Evolutionary conservation across 2,329 filamentous ascomycete species (phyloP), one percentile per base, ranked within the genome.

Genomic region (Xylaria sp.): DNA sequence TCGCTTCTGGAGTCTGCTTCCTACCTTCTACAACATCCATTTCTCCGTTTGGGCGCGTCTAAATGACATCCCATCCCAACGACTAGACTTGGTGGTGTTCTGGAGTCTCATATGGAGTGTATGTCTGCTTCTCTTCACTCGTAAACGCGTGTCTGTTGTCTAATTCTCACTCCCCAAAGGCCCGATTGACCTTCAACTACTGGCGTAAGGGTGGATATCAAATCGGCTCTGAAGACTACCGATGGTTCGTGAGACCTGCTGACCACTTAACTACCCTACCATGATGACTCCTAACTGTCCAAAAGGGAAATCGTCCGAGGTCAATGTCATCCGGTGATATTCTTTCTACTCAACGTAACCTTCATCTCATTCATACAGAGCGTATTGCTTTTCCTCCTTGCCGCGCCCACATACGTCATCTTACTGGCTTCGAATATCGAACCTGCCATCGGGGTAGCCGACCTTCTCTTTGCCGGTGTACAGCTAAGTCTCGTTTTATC

Each of bases 191-290:
- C 2, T 97, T 84, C 80, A 99, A 99, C 76, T 99, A 97, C 77
- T 96, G 90, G 87, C 88, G 94, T 60, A 96, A 91, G 74, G 94
- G 94, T 46, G 94, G 94, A 23, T 99, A 99, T 73, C 78, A 81
- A 13, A 80, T 92, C 64, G 93, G 94, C 44, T 92, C 89, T 13
- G 93, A 99, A 75, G 94, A 99, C 74, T 99, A 99, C 74, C 84
- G 94, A 76, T 99, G 94, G 86, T 80, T 67, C 54, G 72, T 68
- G 37, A 47, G 10, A 19, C 19, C 10, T 18, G 58, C 51, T 57
- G 10, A 11, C 35, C 2, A 47, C 35, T 9, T 42, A 10, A 1
- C 19, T 11, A 23, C 34, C 50, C 1, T n/a, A 3, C 10, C 19
- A 8, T 7, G 19, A 0, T 19, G 23, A 30, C 23, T 52, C 61